Evolutionary conservation across 352 stramenopile species (phyloP), one percentile per base, ranked within the genome.

Genomic region (Elongisporangium undulatum): DNA sequence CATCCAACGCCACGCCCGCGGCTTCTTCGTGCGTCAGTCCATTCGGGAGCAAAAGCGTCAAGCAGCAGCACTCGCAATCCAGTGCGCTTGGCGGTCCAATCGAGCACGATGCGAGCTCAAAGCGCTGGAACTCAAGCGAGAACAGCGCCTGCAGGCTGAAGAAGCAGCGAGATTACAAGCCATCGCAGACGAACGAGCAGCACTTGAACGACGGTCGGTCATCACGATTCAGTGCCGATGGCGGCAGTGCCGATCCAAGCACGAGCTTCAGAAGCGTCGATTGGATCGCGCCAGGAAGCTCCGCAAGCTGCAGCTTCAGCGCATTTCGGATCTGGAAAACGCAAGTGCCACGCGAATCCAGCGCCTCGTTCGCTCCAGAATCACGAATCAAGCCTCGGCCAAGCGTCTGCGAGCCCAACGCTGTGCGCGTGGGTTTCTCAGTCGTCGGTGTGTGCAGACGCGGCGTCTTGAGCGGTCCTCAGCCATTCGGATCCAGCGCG

Each of bases 401-500:
- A 34, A 56, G 24, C 64, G 66, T 2, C 54, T 79, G 34, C 48
- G 54, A n/a, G 68, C 72, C 0, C 76, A 87, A 26, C 67, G 75
- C 22, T 51, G 62, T 4, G 79, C 67, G 55, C 66, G 76, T 0
- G 70, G 62, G 50, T 87, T 75, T 55, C 69, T 82, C 22, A 75
- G 67, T 52, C 66, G 74, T 0, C 68, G 59, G 1, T 39, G 26
- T 10, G 50, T 85, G 6, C 56, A 50, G 13, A 53, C 52, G 2
- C 49, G 71, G 8, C 61, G 72, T 1, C 19, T 58, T 2, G 61
- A 74, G n/a, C 71, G 66, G 2, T 61, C 55, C 15, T 75, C 79
- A 0, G 77, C 68, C 2, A 54, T 78, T 9, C 58, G 54, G 12
- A 79, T 89, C 51, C 79, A 89, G 52, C 73, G 79, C 1, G 73